These are phyloP conservation scores for Phlebiopsis gigantea DNA, from an alignment of 768 basidiomycete species.

Conservation along the genomic window DNA sequence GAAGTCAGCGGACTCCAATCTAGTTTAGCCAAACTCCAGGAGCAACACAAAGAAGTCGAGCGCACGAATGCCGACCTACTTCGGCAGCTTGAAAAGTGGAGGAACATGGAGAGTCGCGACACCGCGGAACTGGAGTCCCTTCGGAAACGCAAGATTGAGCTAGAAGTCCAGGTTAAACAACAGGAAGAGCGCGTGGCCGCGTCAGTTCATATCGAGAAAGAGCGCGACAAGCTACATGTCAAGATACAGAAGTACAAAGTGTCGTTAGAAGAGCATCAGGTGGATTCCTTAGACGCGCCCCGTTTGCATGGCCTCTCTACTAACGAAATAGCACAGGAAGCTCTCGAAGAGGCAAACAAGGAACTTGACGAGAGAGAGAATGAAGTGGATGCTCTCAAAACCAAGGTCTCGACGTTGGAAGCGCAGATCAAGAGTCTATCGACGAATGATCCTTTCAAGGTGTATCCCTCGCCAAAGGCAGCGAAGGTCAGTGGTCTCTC, in stretches of 20 bases:
- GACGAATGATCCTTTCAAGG: too few species aligned
- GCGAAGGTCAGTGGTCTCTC: not conserved
- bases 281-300: slow-evolving; percentile 8
- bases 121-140: slow-evolving; percentile 51
- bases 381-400: slow-evolving; percentile 28
- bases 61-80: slow-evolving; percentile 50
- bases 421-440: slow-evolving; percentile 32
- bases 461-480: not conserved
- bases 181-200: slow-evolving; percentile 33
- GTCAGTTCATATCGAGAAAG: slow-evolving; percentile 21
- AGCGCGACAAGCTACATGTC: slow-evolving; percentile 28
- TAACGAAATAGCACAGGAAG: slow-evolving; percentile 18
- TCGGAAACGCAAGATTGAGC: slow-evolving; percentile 48
- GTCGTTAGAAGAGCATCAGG: slow-evolving; percentile 18
- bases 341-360: slow-evolving; percentile 36
- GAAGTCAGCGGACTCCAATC: slow-evolving; percentile 54
- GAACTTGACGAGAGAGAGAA: slow-evolving; percentile 25
- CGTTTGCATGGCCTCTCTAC: not conserved
- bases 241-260: slow-evolving; percentile 24
- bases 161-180: slow-evolving; percentile 51
- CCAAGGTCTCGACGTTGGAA: slow-evolving; percentile 24
- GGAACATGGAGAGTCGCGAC: slow-evolving; percentile 59
- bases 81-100: slow-evolving; percentile 66
- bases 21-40: slow-evolving; percentile 49
- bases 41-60: slow-evolving; percentile 51